Evolutionary conservation across 352 stramenopile genomes (phyloP), one percentile per base, ranked within the genome.

Genomic region (Globisporangium nunn): DNA sequence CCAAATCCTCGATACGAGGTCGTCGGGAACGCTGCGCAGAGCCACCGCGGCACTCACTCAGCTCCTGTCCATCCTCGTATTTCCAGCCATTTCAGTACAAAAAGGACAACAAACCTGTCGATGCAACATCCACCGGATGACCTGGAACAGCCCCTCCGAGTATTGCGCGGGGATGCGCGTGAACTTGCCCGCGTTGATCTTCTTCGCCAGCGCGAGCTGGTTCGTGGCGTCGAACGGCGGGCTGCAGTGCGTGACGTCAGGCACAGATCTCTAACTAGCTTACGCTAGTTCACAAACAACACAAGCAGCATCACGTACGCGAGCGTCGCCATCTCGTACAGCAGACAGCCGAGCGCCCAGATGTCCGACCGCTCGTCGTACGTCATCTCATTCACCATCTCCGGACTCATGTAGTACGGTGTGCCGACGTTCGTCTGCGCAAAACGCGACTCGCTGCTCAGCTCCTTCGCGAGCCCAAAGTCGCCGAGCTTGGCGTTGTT

Each of bases 331-430:
- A 96, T 93, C 60, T 96, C 88, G 74, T 97, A 96, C 44, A 97
- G 64, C 61, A 97, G 71, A 62, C 88, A 96, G 17, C 88, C 88
- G 15, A 97, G 67, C 4, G 87, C 78, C 87, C 88, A 96, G 70
- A 96, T 95, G 71, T 97, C 88, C 11, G 86, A 97, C 31, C 88
- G 85, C 62, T 96, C 87, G 63, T 97, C 88, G 71, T 96, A 96
- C 18, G 85, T 92, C 78, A 92, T 94, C 59, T 96, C 87, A 60
- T 96, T 96, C 52, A 97, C 85, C 81, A 96, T 93, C 63, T 95
- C 86, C 1, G 85, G 85, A 46, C 81, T 94, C 88, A 97, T 96
- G 74, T 97, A 97, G 71, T 96, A 97, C 43, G 90, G 90, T 17
- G 90, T 97, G 37, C 90, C 90, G 23, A 97, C 88, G 49, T 96